Conservation (phyloP, 768 basidiomycete genomes). For the Suillus subalutaceus region DNA sequence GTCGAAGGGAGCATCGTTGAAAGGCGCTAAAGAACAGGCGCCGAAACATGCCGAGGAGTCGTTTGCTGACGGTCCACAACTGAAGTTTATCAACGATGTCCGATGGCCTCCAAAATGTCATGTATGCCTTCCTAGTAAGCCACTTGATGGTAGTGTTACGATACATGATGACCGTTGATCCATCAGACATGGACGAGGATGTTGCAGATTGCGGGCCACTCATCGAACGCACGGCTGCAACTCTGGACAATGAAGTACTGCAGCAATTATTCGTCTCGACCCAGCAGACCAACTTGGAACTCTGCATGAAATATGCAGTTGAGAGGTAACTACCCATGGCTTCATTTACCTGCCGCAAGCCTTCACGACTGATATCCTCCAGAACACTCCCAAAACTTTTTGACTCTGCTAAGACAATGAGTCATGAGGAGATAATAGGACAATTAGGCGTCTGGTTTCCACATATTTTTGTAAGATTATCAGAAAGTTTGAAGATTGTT, state of each 20-base stretch:
- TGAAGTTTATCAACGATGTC: not conserved
- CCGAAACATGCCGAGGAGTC: conserved; percentile 17
- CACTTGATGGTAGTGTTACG: not conserved
- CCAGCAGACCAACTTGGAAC: conserved; percentile 28
- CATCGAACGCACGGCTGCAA: conserved; percentile 22
- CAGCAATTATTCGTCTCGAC: conserved; percentile 26
- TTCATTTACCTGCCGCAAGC: not conserved
- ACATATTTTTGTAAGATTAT: not conserved
- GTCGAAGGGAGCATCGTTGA: conserved; percentile 14
- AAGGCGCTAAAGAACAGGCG: conserved; percentile 17
- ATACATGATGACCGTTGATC: not conserved
- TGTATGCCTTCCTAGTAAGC: conserved; percentile 5
- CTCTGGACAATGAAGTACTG: conserved; percentile 21
- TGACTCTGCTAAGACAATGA: too few relatives aligned
- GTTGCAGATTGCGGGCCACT: conserved; percentile 17
- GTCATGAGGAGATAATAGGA: not conserved
- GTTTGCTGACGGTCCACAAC: conserved; percentile 1
- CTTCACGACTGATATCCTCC: not conserved
- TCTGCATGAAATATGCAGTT: conserved; percentile 10
- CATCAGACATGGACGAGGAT: conserved; percentile 23
- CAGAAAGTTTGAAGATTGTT: not conserved
- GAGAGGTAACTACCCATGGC: not conserved
- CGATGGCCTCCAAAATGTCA: not conserved
- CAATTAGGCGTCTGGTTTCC: not conserved
- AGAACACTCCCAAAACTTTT: not conserved